Conservation (phyloP, 495 filamentous ascomycete species). For the Evernia prunastri region DNA sequence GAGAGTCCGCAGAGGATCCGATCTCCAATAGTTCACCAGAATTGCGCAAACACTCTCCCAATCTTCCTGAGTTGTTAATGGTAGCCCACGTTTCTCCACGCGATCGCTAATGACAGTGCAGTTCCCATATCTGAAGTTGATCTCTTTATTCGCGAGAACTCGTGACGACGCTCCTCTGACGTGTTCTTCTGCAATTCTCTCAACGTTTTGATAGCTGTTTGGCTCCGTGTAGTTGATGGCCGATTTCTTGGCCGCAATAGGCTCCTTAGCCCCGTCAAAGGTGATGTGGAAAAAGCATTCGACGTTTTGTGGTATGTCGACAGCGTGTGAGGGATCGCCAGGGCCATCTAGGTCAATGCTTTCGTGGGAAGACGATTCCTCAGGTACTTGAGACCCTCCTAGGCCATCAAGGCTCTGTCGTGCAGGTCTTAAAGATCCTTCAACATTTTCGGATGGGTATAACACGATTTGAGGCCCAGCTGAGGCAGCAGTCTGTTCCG, state of each 20-base stretch:
- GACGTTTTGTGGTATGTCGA: not conserved
- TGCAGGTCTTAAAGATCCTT: not conserved
- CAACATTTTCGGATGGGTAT: not conserved
- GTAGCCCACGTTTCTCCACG: not conserved
- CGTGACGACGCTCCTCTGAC: not conserved
- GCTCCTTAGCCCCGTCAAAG: not conserved
- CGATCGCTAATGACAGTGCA: conserved; percentile 5
- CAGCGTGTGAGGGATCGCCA: not conserved
- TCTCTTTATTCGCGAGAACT: not conserved
- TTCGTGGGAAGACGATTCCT: not conserved
- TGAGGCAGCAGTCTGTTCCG: not conserved
- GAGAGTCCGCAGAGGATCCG: not conserved
- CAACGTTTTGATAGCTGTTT: conserved; percentile 2
- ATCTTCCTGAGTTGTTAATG: not conserved
- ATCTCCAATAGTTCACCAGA: not conserved
- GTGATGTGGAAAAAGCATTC: not conserved
- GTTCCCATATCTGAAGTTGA: conserved; percentile 6
- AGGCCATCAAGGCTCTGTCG: not conserved
- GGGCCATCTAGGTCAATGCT: not conserved
- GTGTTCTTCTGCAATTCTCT: not conserved
- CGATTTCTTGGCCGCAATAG: not conserved
- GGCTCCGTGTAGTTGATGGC: not conserved
- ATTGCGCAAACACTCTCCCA: conserved; percentile 3
- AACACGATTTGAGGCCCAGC: not conserved
- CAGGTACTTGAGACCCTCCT: not conserved